phyloP scores from a whole-genome alignment of 2,329 filamentous ascomycete genomes.

The Nectriaceae sp. region DNA sequence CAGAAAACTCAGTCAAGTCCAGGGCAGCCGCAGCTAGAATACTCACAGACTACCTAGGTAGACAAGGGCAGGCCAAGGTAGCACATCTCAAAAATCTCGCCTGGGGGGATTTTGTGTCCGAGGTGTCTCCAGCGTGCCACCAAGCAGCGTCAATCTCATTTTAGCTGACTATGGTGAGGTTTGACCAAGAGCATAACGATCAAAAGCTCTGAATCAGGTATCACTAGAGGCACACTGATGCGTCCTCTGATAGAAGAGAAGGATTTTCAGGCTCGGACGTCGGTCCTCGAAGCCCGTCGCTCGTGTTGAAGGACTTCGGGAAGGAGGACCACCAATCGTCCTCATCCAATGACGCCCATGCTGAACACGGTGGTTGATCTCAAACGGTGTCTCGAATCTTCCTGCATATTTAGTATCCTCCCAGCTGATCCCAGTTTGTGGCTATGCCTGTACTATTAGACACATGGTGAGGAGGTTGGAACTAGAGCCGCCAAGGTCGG shows the following conservation, averaged over 20 bases:
- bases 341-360: conserved; percentile 11
- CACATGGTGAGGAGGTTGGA: conserved; percentile 7
- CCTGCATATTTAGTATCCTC: conserved; percentile 9
- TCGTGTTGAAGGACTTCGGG: conserved; percentile 19
- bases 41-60: background rate
- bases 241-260: conserved; percentile 14
- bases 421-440: conserved; percentile 14
- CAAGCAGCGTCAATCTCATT: conserved; percentile 13
- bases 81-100: conserved; percentile 25
- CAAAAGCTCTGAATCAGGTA: conserved; percentile 17
- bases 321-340: conserved; percentile 16
- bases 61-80: conserved; percentile 11
- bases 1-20: conserved; percentile 18
- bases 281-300: conserved; percentile 16
- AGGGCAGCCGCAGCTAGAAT: conserved; percentile 5
- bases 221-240: conserved; percentile 21
- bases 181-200: conserved; percentile 4
- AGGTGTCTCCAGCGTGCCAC: conserved; percentile 19
- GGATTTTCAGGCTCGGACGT: conserved; percentile 12
- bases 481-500: conserved; percentile 7
- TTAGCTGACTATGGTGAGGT: background rate
- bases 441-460: conserved; percentile 7
- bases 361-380: conserved; percentile 19
- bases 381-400: conserved; percentile 19
- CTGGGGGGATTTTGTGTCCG: conserved; percentile 19